Conservation (phyloP, 2,329 filamentous ascomycete species). For the Ophiostoma tasmaniense region DNA sequence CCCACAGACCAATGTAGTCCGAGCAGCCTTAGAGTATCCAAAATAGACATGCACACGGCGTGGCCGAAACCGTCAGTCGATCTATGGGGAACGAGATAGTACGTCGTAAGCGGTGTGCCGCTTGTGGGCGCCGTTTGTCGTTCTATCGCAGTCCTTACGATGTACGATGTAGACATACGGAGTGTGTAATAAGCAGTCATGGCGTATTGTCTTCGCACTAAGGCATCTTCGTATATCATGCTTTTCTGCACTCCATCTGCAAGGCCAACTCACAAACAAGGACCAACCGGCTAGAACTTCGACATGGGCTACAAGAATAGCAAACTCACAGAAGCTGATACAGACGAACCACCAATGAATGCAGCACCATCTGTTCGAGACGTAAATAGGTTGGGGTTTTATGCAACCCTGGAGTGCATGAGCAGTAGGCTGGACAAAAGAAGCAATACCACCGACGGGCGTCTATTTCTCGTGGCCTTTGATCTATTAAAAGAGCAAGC, state of each 20-base stretch:
- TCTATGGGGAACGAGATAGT: constrained; percentile 2
- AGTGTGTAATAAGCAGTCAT: no score
- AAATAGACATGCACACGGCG: background rate
- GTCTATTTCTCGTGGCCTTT: background rate
- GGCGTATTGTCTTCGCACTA: background rate
- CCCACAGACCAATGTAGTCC: background rate
- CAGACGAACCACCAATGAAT: background rate
- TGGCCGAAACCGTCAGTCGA: constrained; percentile 2
- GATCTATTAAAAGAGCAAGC: background rate
- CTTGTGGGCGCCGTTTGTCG: background rate
- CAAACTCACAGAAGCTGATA: background rate
- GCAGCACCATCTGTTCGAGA: background rate
- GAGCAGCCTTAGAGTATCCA: background rate
- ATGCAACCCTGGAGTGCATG: background rate
- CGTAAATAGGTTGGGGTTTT: background rate
- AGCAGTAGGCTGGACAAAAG: background rate
- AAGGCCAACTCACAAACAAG: no score
- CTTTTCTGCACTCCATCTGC: background rate
- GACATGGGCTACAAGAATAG: background rate
- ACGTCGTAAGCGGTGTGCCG: background rate
- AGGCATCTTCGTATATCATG: background rate
- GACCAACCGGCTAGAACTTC: background rate
- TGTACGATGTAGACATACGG: no score
- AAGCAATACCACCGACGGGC: background rate
- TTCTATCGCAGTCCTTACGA: background rate